phyloP scores from a whole-genome alignment of 108 stramenopile genomes.

The Bacterosira constricta region DNA sequence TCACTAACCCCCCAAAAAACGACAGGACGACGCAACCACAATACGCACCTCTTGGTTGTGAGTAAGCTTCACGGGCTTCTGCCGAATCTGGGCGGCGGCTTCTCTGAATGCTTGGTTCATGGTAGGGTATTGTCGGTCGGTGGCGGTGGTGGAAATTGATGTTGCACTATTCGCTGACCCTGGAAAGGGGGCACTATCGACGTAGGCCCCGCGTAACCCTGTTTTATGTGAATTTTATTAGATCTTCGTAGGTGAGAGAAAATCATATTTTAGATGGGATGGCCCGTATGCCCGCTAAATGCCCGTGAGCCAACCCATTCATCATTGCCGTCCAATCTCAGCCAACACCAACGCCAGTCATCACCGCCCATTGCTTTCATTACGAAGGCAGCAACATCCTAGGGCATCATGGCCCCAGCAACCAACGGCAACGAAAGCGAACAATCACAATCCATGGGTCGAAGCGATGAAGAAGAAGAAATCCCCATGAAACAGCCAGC shows the following conservation, averaged over 20 bases:
- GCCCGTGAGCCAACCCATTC: no score
- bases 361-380: not conserved
- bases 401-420: not conserved
- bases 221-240: no score
- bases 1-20: not conserved
- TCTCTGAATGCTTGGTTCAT: conserved; percentile 76
- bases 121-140: conserved; percentile 6
- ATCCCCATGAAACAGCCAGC: conserved; percentile 12
- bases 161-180: not conserved
- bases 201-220: no score
- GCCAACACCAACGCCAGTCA: not conserved
- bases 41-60: conserved; percentile 78
- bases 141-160: not conserved
- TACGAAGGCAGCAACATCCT: not conserved
- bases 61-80: conserved; percentile 71
- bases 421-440: conserved; percentile 3
- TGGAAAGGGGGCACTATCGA: not conserved
- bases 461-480: conserved; percentile 12
- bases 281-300: no score
- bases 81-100: conserved; percentile 73
- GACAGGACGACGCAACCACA: not conserved
- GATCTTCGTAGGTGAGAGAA: no score
- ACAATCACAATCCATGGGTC: conserved; percentile 34
- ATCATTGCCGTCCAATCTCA: not conserved
- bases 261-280: no score